Evolutionary conservation across 768 basidiomycete genomes (phyloP).

Genomic region (Leccinum subgranulosum): DNA sequence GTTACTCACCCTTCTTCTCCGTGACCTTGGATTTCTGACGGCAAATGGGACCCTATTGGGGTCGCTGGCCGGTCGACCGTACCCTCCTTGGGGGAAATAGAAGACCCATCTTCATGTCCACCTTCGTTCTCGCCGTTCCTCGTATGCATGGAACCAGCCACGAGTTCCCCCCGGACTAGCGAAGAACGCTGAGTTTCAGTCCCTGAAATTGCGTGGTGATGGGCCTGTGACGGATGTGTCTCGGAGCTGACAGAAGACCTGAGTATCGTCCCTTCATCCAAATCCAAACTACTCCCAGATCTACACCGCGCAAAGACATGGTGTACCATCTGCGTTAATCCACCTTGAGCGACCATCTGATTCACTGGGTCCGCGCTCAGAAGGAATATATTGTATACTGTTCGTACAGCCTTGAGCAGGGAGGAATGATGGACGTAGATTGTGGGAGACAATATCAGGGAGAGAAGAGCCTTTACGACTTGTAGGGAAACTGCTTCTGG

Average conservation of each 20-base stretch:
- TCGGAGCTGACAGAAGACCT: slow-evolving; percentile 26
- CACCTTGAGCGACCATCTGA: slow-evolving; percentile 97
- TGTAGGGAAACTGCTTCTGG: slow-evolving; percentile 92
- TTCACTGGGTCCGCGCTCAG: slow-evolving; percentile 87
- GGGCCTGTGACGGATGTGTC: slow-evolving; percentile 6
- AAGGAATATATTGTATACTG: slow-evolving; percentile 97
- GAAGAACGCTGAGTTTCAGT: slow-evolving; percentile 13
- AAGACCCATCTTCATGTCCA: not conserved
- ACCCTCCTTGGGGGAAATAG: slow-evolving; percentile 1
- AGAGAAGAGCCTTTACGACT: slow-evolving; percentile 91
- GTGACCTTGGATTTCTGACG: slow-evolving; percentile 4
- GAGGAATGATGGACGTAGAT: slow-evolving; percentile 94
- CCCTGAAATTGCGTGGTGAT: slow-evolving; percentile 3
- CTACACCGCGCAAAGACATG: slow-evolving; percentile 89
- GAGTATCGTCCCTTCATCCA: slow-evolving; percentile 14
- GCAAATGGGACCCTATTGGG: not conserved
- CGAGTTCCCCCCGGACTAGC: not conserved
- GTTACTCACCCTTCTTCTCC: slow-evolving; percentile 22
- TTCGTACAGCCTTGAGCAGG: slow-evolving; percentile 91
- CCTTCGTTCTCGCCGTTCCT: slow-evolving; percentile 1
- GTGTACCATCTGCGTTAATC: slow-evolving; percentile 96
- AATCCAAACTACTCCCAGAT: slow-evolving; percentile 25
- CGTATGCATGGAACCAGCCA: not conserved
- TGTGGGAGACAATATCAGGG: slow-evolving; percentile 82
- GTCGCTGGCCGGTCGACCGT: not conserved